These are phyloP conservation scores for Fraxinus ornus DNA, from an alignment of 305 asterid species.

Conservation along the genomic window DNA sequence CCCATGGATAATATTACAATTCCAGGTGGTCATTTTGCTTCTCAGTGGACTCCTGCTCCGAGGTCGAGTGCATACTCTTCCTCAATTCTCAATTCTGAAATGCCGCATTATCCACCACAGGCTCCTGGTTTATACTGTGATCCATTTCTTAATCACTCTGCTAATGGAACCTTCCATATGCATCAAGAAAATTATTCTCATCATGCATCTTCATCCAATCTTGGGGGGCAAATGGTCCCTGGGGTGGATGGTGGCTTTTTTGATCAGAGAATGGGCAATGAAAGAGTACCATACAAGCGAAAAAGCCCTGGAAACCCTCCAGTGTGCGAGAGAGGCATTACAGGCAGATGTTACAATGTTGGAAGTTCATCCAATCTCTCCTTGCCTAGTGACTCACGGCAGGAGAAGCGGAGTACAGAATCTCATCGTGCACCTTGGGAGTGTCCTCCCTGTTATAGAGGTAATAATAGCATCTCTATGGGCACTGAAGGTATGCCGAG, in stretches of 20 bases:
- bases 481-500: conserved; percentile 52
- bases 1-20: conserved; percentile 31
- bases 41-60: conserved; percentile 36
- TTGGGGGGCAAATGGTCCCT: conserved; percentile 41
- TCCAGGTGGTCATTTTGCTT: conserved; percentile 29
- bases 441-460: conserved; percentile 44
- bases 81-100: conserved; percentile 23
- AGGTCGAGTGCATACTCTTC: conserved; percentile 29
- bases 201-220: conserved; percentile 46
- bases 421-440: conserved; percentile 53
- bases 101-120: conserved; percentile 37
- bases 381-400: conserved; percentile 53
- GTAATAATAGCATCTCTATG: conserved; percentile 44
- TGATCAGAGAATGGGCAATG: conserved; percentile 43
- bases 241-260: conserved; percentile 47
- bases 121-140: conserved; percentile 46
- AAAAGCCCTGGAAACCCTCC: conserved; percentile 61
- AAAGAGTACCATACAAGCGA: conserved; percentile 62
- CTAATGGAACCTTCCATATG: conserved; percentile 39
- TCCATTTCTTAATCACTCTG: conserved; percentile 45
- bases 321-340: conserved; percentile 33
- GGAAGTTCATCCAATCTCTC: conserved; percentile 67
- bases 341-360: conserved; percentile 54
- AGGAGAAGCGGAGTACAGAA: conserved; percentile 55
- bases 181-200: conserved; percentile 40